Evolutionary conservation across 495 filamentous ascomycete species (phyloP).

Genomic region (Talaromyces stipitatus): DNA sequence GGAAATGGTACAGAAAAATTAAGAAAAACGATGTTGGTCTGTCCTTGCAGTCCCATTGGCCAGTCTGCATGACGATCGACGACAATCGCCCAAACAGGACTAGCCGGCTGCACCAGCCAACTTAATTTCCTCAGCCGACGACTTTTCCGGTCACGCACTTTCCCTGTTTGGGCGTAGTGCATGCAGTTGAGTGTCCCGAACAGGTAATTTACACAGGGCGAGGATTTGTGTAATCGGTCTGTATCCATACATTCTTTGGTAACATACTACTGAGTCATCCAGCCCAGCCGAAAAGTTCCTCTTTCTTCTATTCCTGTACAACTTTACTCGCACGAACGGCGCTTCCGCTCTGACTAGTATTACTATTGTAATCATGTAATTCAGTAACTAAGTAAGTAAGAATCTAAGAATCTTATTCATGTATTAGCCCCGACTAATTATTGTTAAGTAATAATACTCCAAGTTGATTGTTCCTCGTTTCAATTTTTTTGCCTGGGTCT

Average conservation of each 20-base stretch:
- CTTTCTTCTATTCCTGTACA: too few relatives aligned
- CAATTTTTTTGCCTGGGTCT: slow-evolving; percentile 1
- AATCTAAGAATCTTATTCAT: too few relatives aligned
- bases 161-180: not conserved
- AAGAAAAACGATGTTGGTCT: not conserved
- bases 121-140: not conserved
- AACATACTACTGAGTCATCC: too few relatives aligned
- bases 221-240: not conserved
- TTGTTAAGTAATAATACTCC: not conserved
- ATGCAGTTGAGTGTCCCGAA: too few relatives aligned
- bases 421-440: not conserved
- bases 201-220: too few relatives aligned
- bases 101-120: not conserved
- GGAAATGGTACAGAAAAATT: not conserved
- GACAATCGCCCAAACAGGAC: not conserved
- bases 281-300: not conserved
- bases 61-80: slow-evolving; percentile 15
- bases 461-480: not conserved
- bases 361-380: not conserved
- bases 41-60: not conserved
- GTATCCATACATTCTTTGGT: not conserved
- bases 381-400: not conserved
- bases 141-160: not conserved
- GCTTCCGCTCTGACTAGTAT: too few relatives aligned
- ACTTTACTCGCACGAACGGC: too few relatives aligned